phyloP scores from a whole-genome alignment of 257 asterid species.

The Penstemon barbatus region DNA sequence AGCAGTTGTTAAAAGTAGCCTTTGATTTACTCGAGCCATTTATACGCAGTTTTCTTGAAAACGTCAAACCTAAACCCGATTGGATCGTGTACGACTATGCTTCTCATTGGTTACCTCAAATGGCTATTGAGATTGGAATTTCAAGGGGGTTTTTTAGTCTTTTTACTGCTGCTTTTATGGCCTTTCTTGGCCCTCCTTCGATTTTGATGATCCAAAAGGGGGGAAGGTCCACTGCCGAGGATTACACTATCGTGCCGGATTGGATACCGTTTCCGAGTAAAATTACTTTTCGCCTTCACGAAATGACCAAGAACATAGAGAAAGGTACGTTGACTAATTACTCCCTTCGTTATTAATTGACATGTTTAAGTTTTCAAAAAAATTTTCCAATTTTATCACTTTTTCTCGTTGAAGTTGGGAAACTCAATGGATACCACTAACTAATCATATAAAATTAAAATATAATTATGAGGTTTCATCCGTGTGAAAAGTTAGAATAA shows the following conservation, averaged over 20 bases:
- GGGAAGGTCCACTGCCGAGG: conserved; percentile 51
- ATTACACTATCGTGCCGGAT: conserved; percentile 55
- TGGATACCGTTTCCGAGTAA: conserved; percentile 65
- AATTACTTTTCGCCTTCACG: conserved; percentile 58
- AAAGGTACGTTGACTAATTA: conserved; percentile 32
- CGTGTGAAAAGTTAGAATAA: too few species aligned
- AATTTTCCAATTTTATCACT: too few species aligned
- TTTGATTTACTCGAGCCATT: conserved; percentile 60
- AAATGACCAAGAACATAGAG: conserved; percentile 56
- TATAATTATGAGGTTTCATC: not conserved
- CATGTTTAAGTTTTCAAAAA: too few species aligned
- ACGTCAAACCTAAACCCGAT: conserved; percentile 56
- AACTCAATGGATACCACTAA: too few species aligned
- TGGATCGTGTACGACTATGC: conserved; percentile 82
- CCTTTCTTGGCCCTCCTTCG: conserved; percentile 60
- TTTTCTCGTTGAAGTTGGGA: too few species aligned
- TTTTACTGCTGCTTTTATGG: conserved; percentile 74
- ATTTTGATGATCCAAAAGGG: conserved; percentile 33
- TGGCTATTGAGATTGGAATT: conserved; percentile 44
- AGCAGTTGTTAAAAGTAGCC: conserved; percentile 69
- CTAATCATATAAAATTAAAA: not conserved
- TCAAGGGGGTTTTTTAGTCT: conserved; percentile 60
- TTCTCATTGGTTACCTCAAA: conserved; percentile 71
- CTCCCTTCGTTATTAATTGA: too few species aligned
- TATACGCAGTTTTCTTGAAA: conserved; percentile 52